phyloP scores from a whole-genome alignment of 2,329 filamentous ascomycete species.

The Colletotrichum sp. region DNA sequence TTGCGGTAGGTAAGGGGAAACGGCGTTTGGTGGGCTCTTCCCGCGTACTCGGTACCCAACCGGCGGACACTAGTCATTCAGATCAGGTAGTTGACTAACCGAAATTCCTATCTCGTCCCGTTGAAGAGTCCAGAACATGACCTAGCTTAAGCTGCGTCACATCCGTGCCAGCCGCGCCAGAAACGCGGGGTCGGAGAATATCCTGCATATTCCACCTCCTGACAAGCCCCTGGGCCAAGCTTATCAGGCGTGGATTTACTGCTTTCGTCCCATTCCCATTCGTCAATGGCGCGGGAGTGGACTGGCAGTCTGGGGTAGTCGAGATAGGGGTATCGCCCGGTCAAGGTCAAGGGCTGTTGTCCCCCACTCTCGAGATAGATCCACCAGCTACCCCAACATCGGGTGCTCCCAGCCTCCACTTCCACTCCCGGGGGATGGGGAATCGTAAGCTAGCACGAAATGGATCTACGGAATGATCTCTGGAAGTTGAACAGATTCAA shows the following conservation, averaged over 20 bases:
- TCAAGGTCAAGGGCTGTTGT: not conserved
- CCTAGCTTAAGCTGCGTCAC: not conserved
- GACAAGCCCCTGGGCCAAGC: not conserved
- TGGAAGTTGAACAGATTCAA: not conserved
- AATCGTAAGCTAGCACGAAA: not conserved
- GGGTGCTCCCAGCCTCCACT: not conserved
- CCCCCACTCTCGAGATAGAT: not conserved
- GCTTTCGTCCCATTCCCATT: not conserved
- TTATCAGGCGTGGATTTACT: not conserved
- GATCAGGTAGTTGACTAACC: not conserved
- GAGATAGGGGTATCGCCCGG: not conserved
- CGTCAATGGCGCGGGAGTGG: not conserved
- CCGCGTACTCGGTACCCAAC: not conserved
- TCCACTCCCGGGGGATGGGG: not conserved
- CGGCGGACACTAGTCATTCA: not conserved
- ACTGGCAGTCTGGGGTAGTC: not conserved
- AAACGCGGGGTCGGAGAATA: not conserved
- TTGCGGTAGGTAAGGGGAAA: not conserved
- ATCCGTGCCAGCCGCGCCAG: not conserved
- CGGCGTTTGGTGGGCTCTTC: not conserved
- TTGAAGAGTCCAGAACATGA: not conserved
- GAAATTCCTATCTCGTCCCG: not conserved
- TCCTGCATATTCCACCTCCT: not conserved
- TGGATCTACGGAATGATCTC: not conserved
- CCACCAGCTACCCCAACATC: not conserved